These are phyloP conservation scores for Russula brevipes DNA, from an alignment of 768 basidiomycete genomes.

Conservation along the genomic window DNA sequence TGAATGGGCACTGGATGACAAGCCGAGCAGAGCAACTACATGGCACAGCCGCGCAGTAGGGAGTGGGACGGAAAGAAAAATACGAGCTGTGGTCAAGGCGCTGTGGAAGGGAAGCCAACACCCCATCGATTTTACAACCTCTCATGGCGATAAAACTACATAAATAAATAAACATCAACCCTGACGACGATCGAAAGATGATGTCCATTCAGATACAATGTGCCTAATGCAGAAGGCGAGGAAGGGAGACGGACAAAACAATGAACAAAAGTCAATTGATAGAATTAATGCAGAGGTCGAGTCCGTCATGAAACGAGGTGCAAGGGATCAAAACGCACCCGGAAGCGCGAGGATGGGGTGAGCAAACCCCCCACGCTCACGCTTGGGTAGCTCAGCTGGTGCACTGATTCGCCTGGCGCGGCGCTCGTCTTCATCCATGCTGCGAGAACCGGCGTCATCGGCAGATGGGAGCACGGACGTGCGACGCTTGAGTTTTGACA, in stretches of 20 bases:
- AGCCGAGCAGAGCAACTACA: constrained; percentile 8
- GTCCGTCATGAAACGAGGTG: background rate
- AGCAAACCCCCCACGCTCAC: constrained; percentile 50
- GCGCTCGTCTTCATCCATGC: constrained; percentile 37
- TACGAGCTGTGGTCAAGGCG: background rate
- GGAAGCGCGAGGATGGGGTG: constrained; percentile 54
- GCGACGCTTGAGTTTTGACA: constrained; percentile 56
- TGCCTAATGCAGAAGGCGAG: background rate
- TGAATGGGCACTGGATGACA: background rate
- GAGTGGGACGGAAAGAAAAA: background rate
- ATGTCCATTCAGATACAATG: constrained; percentile 3
- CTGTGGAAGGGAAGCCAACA: background rate
- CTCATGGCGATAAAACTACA: background rate
- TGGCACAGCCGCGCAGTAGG: constrained; percentile 6
- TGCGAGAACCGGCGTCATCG: constrained; percentile 25
- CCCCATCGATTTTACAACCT: background rate
- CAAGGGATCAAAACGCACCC: constrained; percentile 49
- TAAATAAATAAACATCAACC: background rate
- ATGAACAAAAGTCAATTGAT: background rate
- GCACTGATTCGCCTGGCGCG: constrained; percentile 49
- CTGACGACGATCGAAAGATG: background rate
- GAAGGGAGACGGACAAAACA: background rate
- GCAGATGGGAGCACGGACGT: constrained; percentile 30
- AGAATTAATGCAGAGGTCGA: background rate
- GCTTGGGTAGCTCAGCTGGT: constrained; percentile 52